phyloP scores from a whole-genome alignment of 2,329 filamentous ascomycete genomes.

The Chalaropsis thielavioides region DNA sequence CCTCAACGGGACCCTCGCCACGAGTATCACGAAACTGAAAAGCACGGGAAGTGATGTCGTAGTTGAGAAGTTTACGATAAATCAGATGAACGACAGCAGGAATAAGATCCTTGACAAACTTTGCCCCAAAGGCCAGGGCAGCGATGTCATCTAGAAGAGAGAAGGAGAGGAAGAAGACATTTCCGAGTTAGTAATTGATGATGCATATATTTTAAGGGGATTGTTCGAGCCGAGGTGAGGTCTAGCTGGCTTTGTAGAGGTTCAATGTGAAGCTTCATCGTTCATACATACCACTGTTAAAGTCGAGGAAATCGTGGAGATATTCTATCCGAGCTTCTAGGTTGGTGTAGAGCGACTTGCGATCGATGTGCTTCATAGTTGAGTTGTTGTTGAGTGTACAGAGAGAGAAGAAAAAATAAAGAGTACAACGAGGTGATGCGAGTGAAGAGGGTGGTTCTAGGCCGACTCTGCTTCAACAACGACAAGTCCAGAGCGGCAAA shows the following conservation, averaged over 20 bases:
- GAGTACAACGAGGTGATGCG: neutral
- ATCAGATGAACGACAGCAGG: conserved; percentile 73
- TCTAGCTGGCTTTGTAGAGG: neutral
- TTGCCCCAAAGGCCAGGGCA: conserved; percentile 51
- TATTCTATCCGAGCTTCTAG: conserved; percentile 57
- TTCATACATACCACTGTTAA: conserved; percentile 46
- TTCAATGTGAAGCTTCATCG: neutral
- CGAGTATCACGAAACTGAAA: conserved; percentile 51
- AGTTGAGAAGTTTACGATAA: conserved; percentile 65
- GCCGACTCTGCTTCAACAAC: neutral
- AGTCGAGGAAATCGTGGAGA: conserved; percentile 62
- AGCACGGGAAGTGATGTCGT: conserved; percentile 68
- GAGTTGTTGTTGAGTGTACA: neutral
- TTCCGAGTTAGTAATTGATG: neutral
- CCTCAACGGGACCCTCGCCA: conserved; percentile 53
- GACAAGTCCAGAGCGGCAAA: neutral
- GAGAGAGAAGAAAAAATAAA: neutral
- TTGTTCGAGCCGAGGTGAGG: too few species aligned
- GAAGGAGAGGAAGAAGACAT: neutral
- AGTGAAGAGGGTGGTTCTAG: neutral
- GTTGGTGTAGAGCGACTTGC: conserved; percentile 56
- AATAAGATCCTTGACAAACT: conserved; percentile 70
- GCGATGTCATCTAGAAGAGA: conserved; percentile 53
- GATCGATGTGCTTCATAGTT: conserved; percentile 47
- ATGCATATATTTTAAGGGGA: neutral